Percentiles rank a stretch among this genome's conserved stretches.
Evolutionary conservation across 805 yeast species (phyloP).

Genomic region (Kodamaea hsintzibuensis): DNA sequence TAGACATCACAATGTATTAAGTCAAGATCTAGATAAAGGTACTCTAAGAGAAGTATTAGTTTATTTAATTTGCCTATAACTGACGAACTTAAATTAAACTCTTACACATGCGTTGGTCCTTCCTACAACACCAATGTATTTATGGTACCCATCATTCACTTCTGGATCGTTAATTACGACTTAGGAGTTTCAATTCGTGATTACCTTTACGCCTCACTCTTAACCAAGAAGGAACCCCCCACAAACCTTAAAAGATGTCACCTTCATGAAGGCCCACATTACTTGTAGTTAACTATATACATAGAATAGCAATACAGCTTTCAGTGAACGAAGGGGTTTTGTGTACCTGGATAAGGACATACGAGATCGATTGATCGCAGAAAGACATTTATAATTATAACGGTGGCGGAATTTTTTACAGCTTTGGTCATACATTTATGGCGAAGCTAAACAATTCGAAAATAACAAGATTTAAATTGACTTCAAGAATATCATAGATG

Average conservation of each 20-base stretch:
- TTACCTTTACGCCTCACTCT: background rate
- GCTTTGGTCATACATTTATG: too few relatives aligned
- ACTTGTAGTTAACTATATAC: background rate
- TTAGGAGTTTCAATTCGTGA: background rate
- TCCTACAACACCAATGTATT: background rate
- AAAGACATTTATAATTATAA: too few relatives aligned
- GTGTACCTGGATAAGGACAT: background rate
- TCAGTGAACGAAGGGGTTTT: background rate
- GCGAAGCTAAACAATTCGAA: too few relatives aligned
- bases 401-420: too few relatives aligned
- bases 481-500: too few relatives aligned
- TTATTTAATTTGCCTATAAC: background rate
- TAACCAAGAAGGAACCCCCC: background rate
- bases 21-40: background rate
- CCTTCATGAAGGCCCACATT: background rate
- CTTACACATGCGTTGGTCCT: background rate
- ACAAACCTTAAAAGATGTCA: background rate
- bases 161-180: background rate
- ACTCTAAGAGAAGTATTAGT: background rate
- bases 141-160: background rate
- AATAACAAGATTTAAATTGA: too few relatives aligned
- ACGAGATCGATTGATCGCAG: background rate
- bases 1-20: constrained; percentile 26
- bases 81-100: background rate
- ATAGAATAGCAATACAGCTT: background rate